These are phyloP conservation scores for Suillus subluteus DNA, from an alignment of 768 basidiomycete genomes.

Conservation along the genomic window DNA sequence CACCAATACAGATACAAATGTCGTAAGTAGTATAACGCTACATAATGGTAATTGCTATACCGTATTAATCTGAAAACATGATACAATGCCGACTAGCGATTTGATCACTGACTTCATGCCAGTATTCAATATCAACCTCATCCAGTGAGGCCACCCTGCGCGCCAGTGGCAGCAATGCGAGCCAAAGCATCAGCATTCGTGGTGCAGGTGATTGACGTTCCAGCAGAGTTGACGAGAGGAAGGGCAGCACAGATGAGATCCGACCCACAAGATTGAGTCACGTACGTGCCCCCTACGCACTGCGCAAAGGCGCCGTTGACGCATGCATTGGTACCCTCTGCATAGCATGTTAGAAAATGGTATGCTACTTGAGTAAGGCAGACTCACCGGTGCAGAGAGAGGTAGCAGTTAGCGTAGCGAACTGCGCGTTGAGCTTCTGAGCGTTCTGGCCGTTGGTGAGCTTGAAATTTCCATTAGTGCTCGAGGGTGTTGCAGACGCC, in stretches of 20 bases:
- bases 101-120: background rate
- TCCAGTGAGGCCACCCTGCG: slow-evolving; percentile 48
- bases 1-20: background rate
- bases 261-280: slow-evolving; percentile 33
- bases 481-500: slow-evolving; percentile 16
- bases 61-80: background rate
- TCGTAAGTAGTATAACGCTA: background rate
- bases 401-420: slow-evolving; percentile 45
- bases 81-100: slow-evolving; percentile 4
- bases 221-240: slow-evolving; percentile 56
- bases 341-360: slow-evolving; percentile 22
- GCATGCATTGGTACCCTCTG: slow-evolving; percentile 49
- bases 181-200: slow-evolving; percentile 48
- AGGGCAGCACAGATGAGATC: slow-evolving; percentile 49
- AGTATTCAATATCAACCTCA: background rate
- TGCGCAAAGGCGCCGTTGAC: slow-evolving; percentile 54
- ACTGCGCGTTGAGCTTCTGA: slow-evolving; percentile 55
- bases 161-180: slow-evolving; percentile 48
- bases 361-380: too few relatives aligned
- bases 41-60: background rate
- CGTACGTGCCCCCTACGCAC: slow-evolving; percentile 49
- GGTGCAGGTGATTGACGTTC: slow-evolving; percentile 56
- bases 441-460: slow-evolving; percentile 51
- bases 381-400: slow-evolving; percentile 48
- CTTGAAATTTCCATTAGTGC: slow-evolving; percentile 17